Base-by-base conservation (phyloP, 2,329 filamentous ascomycete species). In the Fusarium sp. region DNA sequence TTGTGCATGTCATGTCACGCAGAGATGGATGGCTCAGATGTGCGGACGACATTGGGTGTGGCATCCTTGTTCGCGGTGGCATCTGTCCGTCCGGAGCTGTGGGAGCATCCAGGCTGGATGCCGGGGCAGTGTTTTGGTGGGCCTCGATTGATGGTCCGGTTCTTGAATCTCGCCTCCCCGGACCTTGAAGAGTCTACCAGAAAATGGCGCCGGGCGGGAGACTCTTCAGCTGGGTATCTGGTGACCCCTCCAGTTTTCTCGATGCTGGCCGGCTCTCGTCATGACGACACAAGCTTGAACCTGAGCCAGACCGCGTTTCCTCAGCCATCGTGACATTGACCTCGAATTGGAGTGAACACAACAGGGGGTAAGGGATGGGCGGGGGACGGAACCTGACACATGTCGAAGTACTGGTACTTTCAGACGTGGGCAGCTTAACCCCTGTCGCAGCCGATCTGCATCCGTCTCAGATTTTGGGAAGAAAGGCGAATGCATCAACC, bases 401-500 rank as follows among this genome's bases (percentile, higher is more conserved):
- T 79, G 70, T 70, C 60, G 64, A 79, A 79, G 78, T 79, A 79
- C 68, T 67, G 66, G 60, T 78, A 78, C 78, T 70, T 77, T 47
- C 36, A 71, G 61, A 72, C 63, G 68, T 75, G 74, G 74, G 68
- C 66, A 65, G 66, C 62, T 58, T 67, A 63, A 68, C 77, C 78
- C 78, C 75, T 80, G 79, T 79, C 75, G 71, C 71, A 77, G 70
- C 74, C 78, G 80, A 82, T 82, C 80, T 82, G 79, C 80, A 80
- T 77, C 79, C 79, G 80, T 82, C 79, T 82, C 79, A 82, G 80
- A 82, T 82, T 81, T 76, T 76, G 70, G 73, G 70, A 69, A 70
- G 67, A 74, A 68, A 72, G 71, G 74, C 73, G 69, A 79, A 76
- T 78, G 75, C 77, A 79, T 75, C 75, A 77, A 70, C 67, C 74